phyloP scores from a whole-genome alignment of 208 protist species.

The Leishmania arabica region DNA sequence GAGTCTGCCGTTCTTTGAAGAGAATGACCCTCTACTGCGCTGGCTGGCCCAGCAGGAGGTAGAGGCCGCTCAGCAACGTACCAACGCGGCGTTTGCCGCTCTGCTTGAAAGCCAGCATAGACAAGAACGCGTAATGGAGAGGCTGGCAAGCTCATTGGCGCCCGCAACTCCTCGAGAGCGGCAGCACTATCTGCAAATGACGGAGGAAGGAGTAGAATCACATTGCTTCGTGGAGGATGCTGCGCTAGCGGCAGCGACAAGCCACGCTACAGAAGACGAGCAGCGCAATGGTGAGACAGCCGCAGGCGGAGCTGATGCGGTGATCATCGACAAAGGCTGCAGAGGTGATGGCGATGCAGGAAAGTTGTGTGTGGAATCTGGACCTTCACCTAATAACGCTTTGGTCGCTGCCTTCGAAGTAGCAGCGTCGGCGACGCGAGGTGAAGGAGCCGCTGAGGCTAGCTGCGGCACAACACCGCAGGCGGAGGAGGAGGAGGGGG shows the following conservation, averaged over 20 bases:
- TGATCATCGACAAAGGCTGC: neutral
- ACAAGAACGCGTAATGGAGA: constrained; percentile 1
- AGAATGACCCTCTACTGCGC: constrained; percentile 1
- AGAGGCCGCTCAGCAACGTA: neutral
- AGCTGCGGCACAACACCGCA: neutral
- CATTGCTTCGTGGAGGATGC: neutral
- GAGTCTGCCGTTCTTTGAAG: constrained; percentile 12
- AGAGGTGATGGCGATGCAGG: neutral
- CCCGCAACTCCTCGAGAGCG: neutral
- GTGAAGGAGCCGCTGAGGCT: neutral
- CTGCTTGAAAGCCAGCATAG: constrained; percentile 1
- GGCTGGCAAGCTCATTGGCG: neutral
- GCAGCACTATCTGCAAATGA: neutral
- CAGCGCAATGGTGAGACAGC: neutral
- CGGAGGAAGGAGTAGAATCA: neutral
- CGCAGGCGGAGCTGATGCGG: neutral
- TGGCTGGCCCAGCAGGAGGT: constrained; percentile 8
- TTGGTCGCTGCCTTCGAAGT: neutral
- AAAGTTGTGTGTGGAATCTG: neutral
- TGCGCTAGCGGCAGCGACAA: neutral
- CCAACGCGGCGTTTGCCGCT: neutral
- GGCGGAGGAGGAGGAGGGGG: neutral
- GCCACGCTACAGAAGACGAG: neutral
- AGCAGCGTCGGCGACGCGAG: neutral
- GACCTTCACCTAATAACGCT: too few species aligned